A percentile compares a stretch with the other conserved stretches of the same genome.
These are phyloP conservation scores for Acanthamoeba royreba DNA, from an alignment of 208 protist genomes.

Conservation along the genomic window DNA sequence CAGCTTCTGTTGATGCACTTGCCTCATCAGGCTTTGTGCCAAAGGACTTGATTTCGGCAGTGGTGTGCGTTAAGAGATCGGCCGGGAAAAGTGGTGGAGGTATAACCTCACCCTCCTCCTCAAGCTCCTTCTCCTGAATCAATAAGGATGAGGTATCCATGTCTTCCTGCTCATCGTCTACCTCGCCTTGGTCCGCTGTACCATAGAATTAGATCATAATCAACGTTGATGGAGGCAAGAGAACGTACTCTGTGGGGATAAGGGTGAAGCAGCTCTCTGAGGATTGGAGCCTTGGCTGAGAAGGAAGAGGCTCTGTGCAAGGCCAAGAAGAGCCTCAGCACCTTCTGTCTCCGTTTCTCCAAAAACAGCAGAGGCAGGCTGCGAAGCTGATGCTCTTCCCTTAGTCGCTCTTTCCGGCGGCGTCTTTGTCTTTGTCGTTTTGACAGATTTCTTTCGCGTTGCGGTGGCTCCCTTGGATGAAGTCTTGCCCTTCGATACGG, in stretches of 20 bases:
- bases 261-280: too few relatives aligned
- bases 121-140: background rate
- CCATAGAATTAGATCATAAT: too few relatives aligned
- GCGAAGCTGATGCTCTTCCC: background rate
- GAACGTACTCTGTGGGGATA: too few relatives aligned
- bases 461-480: background rate
- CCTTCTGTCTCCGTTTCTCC: background rate
- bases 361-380: background rate
- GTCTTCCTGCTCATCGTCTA: background rate
- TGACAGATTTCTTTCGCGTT: background rate
- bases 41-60: background rate
- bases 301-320: conserved; percentile 23
- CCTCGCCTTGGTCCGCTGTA: background rate
- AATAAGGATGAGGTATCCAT: background rate
- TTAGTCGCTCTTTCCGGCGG: background rate
- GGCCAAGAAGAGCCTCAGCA: background rate
- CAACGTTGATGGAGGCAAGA: too few relatives aligned
- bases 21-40: background rate
- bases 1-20: background rate
- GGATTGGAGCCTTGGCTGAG: too few relatives aligned
- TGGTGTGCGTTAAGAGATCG: background rate
- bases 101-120: background rate
- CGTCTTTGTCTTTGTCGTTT: background rate
- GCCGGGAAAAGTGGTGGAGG: background rate
- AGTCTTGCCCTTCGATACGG: background rate